phyloP scores from a whole-genome alignment of 768 basidiomycete species.

The Thelephora ganbajun region DNA sequence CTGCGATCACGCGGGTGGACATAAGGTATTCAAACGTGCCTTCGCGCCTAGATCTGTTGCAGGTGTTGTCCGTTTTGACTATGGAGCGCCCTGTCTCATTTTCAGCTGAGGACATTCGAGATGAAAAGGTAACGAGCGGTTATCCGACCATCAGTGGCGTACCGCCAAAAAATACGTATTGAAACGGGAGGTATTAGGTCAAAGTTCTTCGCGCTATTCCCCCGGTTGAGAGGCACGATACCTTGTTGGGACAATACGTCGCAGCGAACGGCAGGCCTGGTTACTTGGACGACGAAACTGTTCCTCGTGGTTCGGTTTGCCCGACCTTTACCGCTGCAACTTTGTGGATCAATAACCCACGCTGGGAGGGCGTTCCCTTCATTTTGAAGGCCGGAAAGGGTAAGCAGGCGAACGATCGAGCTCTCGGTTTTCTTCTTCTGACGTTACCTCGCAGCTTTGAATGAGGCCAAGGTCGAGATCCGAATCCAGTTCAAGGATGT shows the following conservation, averaged over 20 bases:
- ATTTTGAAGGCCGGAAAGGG: constrained; percentile 98
- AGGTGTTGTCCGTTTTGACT: constrained; percentile 87
- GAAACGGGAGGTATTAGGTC: constrained; percentile 39
- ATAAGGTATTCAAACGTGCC: constrained; percentile 2
- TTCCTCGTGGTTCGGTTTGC: constrained; percentile 82
- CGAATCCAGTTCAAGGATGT: constrained; percentile 98
- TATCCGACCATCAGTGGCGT: background rate
- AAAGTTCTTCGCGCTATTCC: constrained; percentile 91
- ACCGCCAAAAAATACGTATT: constrained; percentile 7
- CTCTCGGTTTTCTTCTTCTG: constrained; percentile 2
- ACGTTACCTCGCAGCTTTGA: constrained; percentile 46
- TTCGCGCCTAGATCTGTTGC: constrained; percentile 60
- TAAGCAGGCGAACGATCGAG: constrained; percentile 19
- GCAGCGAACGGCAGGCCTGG: constrained; percentile 87
- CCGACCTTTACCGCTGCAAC: constrained; percentile 90
- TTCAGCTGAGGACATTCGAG: constrained; percentile 91
- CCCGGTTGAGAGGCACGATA: constrained; percentile 62
- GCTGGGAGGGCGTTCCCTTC: constrained; percentile 99
- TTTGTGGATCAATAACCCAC: constrained; percentile 84
- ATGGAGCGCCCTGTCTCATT: constrained; percentile 99
- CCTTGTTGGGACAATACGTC: constrained; percentile 90
- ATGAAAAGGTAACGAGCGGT: constrained; percentile 68
- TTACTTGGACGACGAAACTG: constrained; percentile 95
- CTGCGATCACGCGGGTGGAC: background rate
- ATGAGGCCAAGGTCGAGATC: constrained; percentile 97